phyloP scores from a whole-genome alignment of 1,284 basidiomycete genomes.

The Melampsora occidentalis region DNA sequence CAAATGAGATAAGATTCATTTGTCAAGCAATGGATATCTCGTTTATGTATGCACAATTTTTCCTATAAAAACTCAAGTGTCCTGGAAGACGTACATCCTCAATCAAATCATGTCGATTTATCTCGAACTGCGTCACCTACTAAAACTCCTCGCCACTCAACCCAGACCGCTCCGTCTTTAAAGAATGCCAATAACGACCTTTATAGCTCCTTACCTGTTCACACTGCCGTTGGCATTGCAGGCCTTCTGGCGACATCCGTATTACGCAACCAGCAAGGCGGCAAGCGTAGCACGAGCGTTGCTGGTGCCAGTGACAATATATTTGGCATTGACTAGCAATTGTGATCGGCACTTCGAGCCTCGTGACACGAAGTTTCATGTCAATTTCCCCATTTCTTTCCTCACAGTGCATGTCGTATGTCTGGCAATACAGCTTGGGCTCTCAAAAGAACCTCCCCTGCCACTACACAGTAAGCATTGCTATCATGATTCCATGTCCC shows the following conservation, averaged over 20 bases:
- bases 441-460: slow-evolving; percentile 7
- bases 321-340: slow-evolving; percentile 17
- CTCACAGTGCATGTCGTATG: slow-evolving; percentile 34
- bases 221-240: slow-evolving; percentile 28
- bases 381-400: slow-evolving; percentile 30
- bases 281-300: slow-evolving; percentile 3
- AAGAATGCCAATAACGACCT: no score
- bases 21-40: no score
- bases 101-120: no score
- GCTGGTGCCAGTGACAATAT: slow-evolving; percentile 36
- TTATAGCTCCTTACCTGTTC: slow-evolving; percentile 16
- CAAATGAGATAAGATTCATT: no score
- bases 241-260: slow-evolving; percentile 26
- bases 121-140: no score
- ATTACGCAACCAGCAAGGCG: slow-evolving; percentile 1
- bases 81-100: no score
- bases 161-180: no score
- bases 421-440: slow-evolving; percentile 32
- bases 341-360: slow-evolving; percentile 16
- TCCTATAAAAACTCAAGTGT: no score
- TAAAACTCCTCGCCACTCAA: no score
- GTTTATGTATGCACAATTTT: no score
- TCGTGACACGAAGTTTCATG: slow-evolving; percentile 22
- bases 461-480: neutral
- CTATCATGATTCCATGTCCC: no score